Evolutionary conservation across 345 rosid species (phyloP), one percentile per base, ranked within the genome.

Genomic region (Moricandia arvensis): DNA sequence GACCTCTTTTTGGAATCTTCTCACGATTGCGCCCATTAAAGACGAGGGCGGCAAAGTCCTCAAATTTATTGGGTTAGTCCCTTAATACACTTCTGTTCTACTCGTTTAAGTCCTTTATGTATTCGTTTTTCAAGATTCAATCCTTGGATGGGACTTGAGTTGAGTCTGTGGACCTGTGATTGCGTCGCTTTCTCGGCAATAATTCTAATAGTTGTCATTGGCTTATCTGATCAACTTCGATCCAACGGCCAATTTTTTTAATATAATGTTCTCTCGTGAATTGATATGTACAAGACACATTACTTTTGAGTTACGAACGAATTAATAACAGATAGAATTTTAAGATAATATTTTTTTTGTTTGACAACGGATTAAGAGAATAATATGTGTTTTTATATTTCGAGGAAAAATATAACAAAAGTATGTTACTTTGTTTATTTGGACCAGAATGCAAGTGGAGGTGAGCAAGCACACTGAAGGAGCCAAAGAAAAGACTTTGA

Each of bases 381-480:
- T 6, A 8, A 0, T 45, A 31, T 51, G 26, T n/a, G 33, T 34
- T 49, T 21, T 7, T 37, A 47, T 11, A 2, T 8, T 2, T 13
- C n/a, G 7, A 1, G 61, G 34, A 5, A 57, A 27, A 21, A 6
- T 3, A 57, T 55, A 12, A 18, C 4, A 63, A 29, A 38, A n/a
- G 53, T 63, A 29, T 69, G 51, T 41, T 63, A 30, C 51, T 63
- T 68, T 69, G 47, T 49, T 69, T 12, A 15, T 77, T 68, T 63
- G 75, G 53, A 86, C 54, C 83, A 94, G 98, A 57, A 94, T 94
- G 98, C 97, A 79, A 82, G 96, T 94, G 84, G 98, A 94, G 77
- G 98, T 91, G 79, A 94, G 97, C 88, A 91, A 90, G 83, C 90
- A 85, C 26, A 94, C 98, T 1, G 97, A 94, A 81, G 97, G 98